These are phyloP conservation scores for Vigna reflexopilosa DNA, from an alignment of 306 rosid genomes.

Conservation along the genomic window DNA sequence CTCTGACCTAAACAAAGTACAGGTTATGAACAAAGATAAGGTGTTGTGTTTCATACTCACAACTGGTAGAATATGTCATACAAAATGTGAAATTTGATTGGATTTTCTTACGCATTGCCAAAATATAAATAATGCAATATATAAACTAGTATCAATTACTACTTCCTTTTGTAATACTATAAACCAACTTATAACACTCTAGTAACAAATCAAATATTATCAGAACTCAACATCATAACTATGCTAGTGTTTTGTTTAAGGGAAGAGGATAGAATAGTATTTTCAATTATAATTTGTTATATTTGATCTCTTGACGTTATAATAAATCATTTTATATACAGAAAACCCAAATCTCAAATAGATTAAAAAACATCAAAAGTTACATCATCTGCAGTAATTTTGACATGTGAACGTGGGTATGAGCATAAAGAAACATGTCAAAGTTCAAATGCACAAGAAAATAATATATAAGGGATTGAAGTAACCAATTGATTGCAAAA, in stretches of 20 bases:
- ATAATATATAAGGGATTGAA: background rate
- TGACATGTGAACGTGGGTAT: background rate
- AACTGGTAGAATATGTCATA: background rate
- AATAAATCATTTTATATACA: background rate
- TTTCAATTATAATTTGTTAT: slow-evolving; percentile 9
- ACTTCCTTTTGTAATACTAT: background rate
- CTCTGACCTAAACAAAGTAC: background rate
- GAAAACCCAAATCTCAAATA: background rate
- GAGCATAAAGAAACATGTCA: background rate
- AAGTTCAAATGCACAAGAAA: slow-evolving; percentile 1
- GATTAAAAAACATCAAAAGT: background rate
- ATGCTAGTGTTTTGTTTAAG: background rate
- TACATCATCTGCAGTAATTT: background rate
- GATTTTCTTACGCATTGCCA: background rate
- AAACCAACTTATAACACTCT: slow-evolving; percentile 9
- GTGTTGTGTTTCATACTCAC: background rate
- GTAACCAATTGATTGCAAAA: slow-evolving; percentile 4
- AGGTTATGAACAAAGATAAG: background rate
- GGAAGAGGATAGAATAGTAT: background rate
- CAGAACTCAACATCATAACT: background rate
- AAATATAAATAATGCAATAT: background rate
- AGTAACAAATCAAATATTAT: background rate
- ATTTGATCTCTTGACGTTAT: background rate
- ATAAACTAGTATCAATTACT: background rate
- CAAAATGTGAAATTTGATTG: background rate